These are phyloP conservation scores for Diaporthe citrichinensis DNA, from an alignment of 2,329 filamentous ascomycete species.

Conservation along the genomic window DNA sequence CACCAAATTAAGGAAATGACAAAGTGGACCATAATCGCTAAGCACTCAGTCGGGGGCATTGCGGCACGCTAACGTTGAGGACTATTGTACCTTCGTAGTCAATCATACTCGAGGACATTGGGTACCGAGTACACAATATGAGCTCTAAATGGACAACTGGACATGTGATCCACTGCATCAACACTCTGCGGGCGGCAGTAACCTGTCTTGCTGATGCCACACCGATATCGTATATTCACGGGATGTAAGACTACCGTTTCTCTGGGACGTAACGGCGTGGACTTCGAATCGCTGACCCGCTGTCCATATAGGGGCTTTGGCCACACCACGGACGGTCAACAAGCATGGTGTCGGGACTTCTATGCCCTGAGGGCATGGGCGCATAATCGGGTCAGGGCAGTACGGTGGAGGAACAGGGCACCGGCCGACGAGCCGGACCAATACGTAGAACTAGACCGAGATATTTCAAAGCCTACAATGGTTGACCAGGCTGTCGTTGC, in stretches of 20 bases:
- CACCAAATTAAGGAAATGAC: too few relatives aligned
- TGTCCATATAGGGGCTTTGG: background rate
- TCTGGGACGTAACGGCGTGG: accelerated
- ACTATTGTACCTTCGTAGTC: background rate
- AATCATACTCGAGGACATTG: conserved; percentile 2
- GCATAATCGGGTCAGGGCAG: background rate
- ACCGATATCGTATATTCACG: background rate
- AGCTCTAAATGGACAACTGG: background rate
- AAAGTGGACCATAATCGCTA: too few relatives aligned
- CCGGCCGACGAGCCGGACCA: background rate
- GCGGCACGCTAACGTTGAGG: too few relatives aligned
- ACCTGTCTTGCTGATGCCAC: background rate
- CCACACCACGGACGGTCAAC: background rate
- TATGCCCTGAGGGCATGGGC: background rate
- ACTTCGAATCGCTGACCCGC: background rate
- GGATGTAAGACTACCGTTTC: background rate
- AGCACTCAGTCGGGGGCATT: too few relatives aligned
- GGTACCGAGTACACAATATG: background rate
- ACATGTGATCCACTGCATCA: conserved; percentile 5
- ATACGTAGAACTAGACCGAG: background rate
- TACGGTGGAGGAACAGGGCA: background rate
- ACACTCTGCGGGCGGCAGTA: background rate
- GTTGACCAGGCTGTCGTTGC: too few relatives aligned
- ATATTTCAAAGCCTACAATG: background rate
- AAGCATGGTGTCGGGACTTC: conserved; percentile 1